Percentiles rank a stretch among this genome's conserved stretches.
These are phyloP conservation scores for Citrus australasica DNA, from an alignment of 345 rosid genomes.

Conservation along the genomic window DNA sequence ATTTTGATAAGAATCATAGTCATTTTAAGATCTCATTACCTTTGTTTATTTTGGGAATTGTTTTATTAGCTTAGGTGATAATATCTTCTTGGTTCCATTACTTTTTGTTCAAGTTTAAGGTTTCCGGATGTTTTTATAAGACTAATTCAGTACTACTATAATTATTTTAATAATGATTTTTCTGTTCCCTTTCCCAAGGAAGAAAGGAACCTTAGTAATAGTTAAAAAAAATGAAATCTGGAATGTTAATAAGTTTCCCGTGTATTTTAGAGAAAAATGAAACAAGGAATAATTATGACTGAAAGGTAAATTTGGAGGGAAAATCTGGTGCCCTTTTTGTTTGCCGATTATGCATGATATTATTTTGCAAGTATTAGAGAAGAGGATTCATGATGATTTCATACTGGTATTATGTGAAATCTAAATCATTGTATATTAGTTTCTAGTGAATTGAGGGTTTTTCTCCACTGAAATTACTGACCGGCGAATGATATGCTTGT, in stretches of 20 bases:
- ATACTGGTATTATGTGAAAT: not conserved
- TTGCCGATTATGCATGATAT: not conserved
- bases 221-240: too few species aligned
- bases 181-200: too few species aligned
- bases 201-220: too few species aligned
- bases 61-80: not conserved
- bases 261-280: too few species aligned
- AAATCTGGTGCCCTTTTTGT: not conserved
- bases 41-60: not conserved
- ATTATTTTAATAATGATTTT: too few species aligned
- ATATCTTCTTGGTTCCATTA: not conserved
- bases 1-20: too few species aligned
- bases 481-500: not conserved
- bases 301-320: not conserved
- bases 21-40: not conserved
- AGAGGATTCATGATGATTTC: not conserved
- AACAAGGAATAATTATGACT: too few species aligned
- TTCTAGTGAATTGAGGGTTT: not conserved
- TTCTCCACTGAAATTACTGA: not conserved
- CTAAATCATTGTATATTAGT: not conserved
- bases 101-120: not conserved
- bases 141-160: too few species aligned
- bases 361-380: not conserved
- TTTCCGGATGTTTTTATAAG: not conserved
- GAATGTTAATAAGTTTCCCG: too few species aligned